Evolutionary conservation across 768 basidiomycete genomes (phyloP), one percentile per base, ranked within the genome.

Genomic region (Amyloporia xantha): DNA sequence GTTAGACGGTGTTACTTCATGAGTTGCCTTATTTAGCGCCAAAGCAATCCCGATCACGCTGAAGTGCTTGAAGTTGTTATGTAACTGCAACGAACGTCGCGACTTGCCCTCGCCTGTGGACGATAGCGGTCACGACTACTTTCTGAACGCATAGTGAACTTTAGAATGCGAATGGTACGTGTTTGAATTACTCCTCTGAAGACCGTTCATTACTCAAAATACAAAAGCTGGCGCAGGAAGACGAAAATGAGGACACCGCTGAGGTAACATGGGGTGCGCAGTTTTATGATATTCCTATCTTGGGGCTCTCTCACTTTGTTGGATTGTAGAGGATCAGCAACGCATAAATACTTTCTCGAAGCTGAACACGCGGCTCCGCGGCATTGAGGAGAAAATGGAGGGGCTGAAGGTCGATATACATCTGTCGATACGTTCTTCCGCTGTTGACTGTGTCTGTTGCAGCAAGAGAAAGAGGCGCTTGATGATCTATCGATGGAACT

Each of bases 381-480:
- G 74, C 23, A 73, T 91, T 30, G 81, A 89, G 57, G 88, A 84
- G 53, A 82, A 79, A 47, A 73, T 93, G 25, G 75, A 81, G 47
- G 68, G 68, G 21, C 75, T 92, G 58, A 88, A 88, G 77, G 93
- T 91, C 44, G 30, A 28, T 3, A 10, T 30, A 25, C 15, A 11
- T 5, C 42, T 19, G 20, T 6, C 25, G 42, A 26, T 12, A 21
- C 11, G n/a, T 23, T 37, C 24, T 20, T 42, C 12, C 30, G 17
- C 30, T 25, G 28, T 25, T 43, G 24, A 43, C 3, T 5, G n/a
- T 7, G 7, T 36, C 23, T 50, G 43, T 26, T 50, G 12, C 61
- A 97, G 92, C 83, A 88, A 77, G 92, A 95, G 69, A 94, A 94
- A 68, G 94, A 96, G 58, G 86, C 91, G 2, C 78, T 95, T 12